Base-by-base conservation (phyloP, 345 rosid genomes). In the Hypericum androsaemum region DNA sequence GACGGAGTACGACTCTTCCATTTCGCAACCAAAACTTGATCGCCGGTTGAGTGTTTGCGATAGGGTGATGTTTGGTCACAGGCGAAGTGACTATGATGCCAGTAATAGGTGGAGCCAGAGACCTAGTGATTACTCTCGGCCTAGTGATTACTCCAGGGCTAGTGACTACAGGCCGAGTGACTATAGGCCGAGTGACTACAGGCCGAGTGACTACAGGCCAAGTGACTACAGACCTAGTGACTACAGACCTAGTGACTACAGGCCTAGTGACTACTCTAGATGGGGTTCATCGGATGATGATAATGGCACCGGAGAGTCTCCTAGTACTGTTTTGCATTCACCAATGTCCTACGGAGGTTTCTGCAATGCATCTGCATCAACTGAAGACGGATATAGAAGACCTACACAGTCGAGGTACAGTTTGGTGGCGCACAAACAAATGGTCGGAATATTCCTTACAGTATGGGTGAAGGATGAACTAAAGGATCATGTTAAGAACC, bases 241-340 rank as follows among this genome's bases (percentile, higher is more conserved):
- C 32, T 22, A 22, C 32, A 1, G 92, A 64, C 96, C 90, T 5
- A 81, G 98, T 71, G 96, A 92, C 62, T 22, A 22, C 32, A 1
- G 92, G 65, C 96, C 90, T 5, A 81, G 98, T 71, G 96, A 92
- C 62, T 87, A 62, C 68, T 82, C 98, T 5, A 66, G 94, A 70
- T 83, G 83, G 86, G 95, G 98, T 37, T 88, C 94, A 0, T 92
- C 97, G 0, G 97, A 92, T 60, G 99, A 88, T 74, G 99, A 92
- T 71, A 80, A 85, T 13, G 88, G 86, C 7, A 80, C 68, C 10
- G 95, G 87, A 16, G 97, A 92, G 56, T 88, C 97, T 3, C 98
- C 97, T 0, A 85, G 97, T 64, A 81, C 89, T 32, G 74, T 83
- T 7, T 71, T 85, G 65, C 37, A 83, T 39, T 88, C 97, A 15